Base-by-base conservation (phyloP, 2,329 filamentous ascomycete genomes). In the Colletotrichum horii region DNA sequence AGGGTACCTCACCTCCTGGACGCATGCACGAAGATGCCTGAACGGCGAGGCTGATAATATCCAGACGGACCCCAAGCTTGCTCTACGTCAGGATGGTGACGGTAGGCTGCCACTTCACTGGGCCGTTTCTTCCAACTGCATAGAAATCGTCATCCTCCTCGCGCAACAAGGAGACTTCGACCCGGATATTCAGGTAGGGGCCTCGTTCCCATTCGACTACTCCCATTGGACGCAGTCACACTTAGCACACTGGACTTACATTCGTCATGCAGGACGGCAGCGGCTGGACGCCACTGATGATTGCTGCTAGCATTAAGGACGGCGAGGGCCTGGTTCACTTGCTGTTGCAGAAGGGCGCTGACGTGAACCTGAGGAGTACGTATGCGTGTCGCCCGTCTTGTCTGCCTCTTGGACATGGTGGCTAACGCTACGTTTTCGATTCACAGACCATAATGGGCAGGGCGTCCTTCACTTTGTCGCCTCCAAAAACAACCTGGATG, bases 61-160 rank as follows among this genome's bases (percentile, higher is more conserved):
- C 12, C 71, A 96, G 94, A 92, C 93, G 79, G 96, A 98, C 81
- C 93, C 94, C 4, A 96, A 94, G 80, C 91, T 97, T 52, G 93
- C 95, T 30, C 89, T 87, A 62, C 85, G 85, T 74, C 92, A 93
- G 80, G 97, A 99, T 81, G 93, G 95, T 65, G 97, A 99, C 83
- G 95, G 95, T 19, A 94, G 97, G 60, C 91, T 98, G 48, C 93
- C 97, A 4, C 92, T 98, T 73, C 97, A 99, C 88, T 99, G 97
- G 97, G 96, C 97, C 0, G 92, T 93, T 3, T 97, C 96, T 26
- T 94, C 94, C 84, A 97, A 97, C 83, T 93, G 92, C 79, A 85
- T 93, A 8, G 90, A 93, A 28, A 95, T 98, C 75, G 92, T 95
- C 22, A 88, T 94, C 66, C 83, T 96, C 24, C 88, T 98, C 6